Conservation (phyloP, 352 stramenopile genomes). For the Phytopythium cucurbitacearum region DNA sequence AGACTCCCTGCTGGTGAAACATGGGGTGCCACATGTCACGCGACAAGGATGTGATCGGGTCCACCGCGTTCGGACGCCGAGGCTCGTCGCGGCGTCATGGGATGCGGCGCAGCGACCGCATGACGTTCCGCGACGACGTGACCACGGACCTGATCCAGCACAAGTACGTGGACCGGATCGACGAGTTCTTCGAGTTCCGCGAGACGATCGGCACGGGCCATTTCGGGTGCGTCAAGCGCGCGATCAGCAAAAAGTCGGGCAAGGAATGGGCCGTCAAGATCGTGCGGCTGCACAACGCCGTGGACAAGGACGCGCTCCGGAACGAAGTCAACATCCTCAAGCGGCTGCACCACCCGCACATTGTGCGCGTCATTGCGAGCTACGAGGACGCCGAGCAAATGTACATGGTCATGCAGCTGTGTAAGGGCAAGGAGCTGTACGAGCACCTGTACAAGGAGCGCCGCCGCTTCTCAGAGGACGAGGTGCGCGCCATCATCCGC, state of each 20-base stretch:
- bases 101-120: slow-evolving; percentile 20
- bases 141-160: slow-evolving; percentile 76
- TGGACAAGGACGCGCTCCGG: slow-evolving; percentile 66
- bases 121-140: slow-evolving; percentile 60
- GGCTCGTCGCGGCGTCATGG: background rate
- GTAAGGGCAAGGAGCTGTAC: slow-evolving; percentile 77
- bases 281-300: slow-evolving; percentile 62
- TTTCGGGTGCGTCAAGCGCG: slow-evolving; percentile 67
- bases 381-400: slow-evolving; percentile 79
- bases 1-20: background rate
- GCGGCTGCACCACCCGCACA: slow-evolving; percentile 74
- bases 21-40: slow-evolving; percentile 70
- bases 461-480: slow-evolving; percentile 58
- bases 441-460: slow-evolving; percentile 67
- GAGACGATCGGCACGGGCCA: slow-evolving; percentile 62
- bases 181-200: slow-evolving; percentile 58
- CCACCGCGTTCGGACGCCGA: slow-evolving; percentile 14
- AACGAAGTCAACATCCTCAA: slow-evolving; percentile 82
- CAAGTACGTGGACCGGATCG: slow-evolving; percentile 65
- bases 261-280: slow-evolving; percentile 80
- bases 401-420: slow-evolving; percentile 89
- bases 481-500: slow-evolving; percentile 64
- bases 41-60: slow-evolving; percentile 33
- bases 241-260: slow-evolving; percentile 50
- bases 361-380: slow-evolving; percentile 70